These are phyloP conservation scores for Wakefieldia striispora DNA, from an alignment of 768 basidiomycete genomes.

Conservation along the genomic window DNA sequence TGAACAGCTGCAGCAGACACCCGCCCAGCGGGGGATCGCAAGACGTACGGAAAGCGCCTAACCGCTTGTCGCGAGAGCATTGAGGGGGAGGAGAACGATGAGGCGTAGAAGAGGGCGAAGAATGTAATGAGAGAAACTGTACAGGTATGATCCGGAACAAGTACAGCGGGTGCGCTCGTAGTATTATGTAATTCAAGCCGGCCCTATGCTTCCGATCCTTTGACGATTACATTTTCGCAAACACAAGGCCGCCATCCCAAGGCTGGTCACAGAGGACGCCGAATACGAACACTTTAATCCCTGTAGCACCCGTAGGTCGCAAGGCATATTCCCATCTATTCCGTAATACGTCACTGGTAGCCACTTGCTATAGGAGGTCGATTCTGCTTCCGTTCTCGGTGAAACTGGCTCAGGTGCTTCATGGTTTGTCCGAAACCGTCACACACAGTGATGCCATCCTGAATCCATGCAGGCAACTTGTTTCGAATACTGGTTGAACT, in stretches of 20 bases:
- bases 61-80: constrained; percentile 41
- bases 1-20: constrained; percentile 16
- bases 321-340: background rate
- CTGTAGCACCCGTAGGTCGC: constrained; percentile 1
- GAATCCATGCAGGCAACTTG: constrained; percentile 94
- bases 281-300: background rate
- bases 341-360: constrained; percentile 4
- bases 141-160: background rate
- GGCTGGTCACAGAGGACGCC: background rate
- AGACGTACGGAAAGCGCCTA: constrained; percentile 32
- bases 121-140: background rate
- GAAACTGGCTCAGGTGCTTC: constrained; percentile 67
- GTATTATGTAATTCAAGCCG: constrained; percentile 19
- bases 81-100: background rate
- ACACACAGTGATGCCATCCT: constrained; percentile 52
- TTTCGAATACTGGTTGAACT: constrained; percentile 58
- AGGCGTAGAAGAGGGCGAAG: background rate
- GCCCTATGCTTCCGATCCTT: background rate
- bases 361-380: background rate
- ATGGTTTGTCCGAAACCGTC: constrained; percentile 72
- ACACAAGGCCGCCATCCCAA: constrained; percentile 1
- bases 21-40: constrained; percentile 23
- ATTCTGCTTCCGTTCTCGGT: constrained; percentile 48
- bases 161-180: background rate
- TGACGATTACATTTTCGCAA: background rate